Base-by-base conservation (phyloP, 768 basidiomycete species). In the Rhodotorula diobovata region DNA sequence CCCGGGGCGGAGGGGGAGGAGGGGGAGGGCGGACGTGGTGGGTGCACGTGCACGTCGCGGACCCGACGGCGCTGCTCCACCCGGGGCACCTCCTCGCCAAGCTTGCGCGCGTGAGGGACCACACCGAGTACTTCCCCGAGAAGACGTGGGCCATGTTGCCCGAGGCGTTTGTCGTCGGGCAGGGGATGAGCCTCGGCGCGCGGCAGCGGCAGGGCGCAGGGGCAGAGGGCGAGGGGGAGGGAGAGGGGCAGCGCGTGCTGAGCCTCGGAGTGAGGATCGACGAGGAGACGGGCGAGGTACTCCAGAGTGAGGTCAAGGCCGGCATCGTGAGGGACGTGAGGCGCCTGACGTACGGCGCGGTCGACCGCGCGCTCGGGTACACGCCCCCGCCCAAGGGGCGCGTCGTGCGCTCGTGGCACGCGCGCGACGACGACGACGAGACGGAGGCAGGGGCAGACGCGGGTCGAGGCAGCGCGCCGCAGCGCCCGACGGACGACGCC, bases 31-130 rank as follows among this genome's bases (percentile, higher is more conserved):
- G 83, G 25, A 83, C 80, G 30, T 78, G 81, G 56, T 98, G 96
- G 95, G 78, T 95, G 20, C 94, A 97, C 76, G 84, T 89, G 35
- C 96, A 98, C 78, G 85, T 99, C 66, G 94, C 96, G 18, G 96
- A 99, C 79, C 94, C 94, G 1, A 92, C 91, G 3, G 83, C 88
- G 20, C 74, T 89, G 59, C 83, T 99, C 35, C 88, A 88, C 30
- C 90, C 89, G 0, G 84, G 83, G 2, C 89, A 94, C 78, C 74
- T 81, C 12, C 77, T 93, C 5, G 84, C 89, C 1, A 80, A 82
- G 37, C 80, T 82, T 10, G 94, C 94, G 1, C 82, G 83, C 10
- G 77, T 81, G 56, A 81, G 83, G 67, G 82, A 82, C 6, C 78
- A 83, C 55, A 85, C 90, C 0, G 76, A 82, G 1, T 99, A 99